Conservation (phyloP, 257 asterid genomes). For the Solanum chilense region DNA sequence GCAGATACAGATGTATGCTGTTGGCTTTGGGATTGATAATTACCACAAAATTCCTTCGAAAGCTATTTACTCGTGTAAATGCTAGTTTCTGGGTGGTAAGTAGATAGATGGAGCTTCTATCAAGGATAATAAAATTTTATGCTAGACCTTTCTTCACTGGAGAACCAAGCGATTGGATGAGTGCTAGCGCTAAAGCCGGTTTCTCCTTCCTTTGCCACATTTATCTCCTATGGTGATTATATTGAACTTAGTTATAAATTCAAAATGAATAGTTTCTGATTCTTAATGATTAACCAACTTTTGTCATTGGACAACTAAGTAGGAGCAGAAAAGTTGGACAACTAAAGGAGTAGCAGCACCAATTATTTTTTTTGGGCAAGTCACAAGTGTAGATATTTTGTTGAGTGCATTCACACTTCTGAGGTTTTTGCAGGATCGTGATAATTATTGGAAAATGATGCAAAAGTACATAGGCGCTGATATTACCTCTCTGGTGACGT, state of each 20-base stretch:
- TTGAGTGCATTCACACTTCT: background rate
- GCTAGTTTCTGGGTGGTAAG: background rate
- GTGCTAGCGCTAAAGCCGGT: background rate
- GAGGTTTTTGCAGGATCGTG: slow-evolving; percentile 60
- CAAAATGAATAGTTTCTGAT: background rate
- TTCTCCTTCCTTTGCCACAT: background rate
- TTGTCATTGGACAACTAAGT: background rate
- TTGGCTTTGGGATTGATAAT: background rate
- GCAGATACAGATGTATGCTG: background rate
- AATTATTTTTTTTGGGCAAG: background rate
- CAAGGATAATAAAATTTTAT: background rate
- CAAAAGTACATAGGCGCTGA: slow-evolving; percentile 92
- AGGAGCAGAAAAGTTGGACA: background rate
- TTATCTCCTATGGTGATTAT: background rate
- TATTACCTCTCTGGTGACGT: slow-evolving; percentile 95
- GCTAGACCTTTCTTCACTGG: background rate
- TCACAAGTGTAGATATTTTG: background rate
- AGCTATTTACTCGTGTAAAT: background rate
- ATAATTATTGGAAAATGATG: slow-evolving; percentile 97
- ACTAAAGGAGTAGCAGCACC: background rate
- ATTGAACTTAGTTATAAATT: background rate
- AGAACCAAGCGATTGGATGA: background rate
- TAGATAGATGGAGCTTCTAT: background rate
- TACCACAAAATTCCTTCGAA: background rate
- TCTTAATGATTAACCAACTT: background rate